A percentile compares a stretch with the other conserved stretches of the same genome.
Evolutionary conservation across 2,329 filamentous ascomycete species (phyloP).

Genomic region (Diaporthe vexans): DNA sequence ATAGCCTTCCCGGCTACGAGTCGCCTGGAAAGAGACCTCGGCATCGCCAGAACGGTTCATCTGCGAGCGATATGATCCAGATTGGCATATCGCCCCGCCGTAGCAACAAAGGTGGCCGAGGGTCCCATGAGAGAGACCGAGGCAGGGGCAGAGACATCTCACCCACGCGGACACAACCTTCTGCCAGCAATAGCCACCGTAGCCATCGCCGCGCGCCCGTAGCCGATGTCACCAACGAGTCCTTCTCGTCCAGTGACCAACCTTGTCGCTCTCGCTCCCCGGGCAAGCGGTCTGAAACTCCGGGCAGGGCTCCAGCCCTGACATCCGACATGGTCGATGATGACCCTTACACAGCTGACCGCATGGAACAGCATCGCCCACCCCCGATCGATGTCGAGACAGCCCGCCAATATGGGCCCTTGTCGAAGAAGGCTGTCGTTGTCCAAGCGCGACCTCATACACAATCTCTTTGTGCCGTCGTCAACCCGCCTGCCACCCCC

Average conservation of each 20-base stretch:
- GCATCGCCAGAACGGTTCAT: conserved; percentile 8
- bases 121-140: neutral
- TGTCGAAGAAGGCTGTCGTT: conserved; percentile 35
- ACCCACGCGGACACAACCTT: conserved; percentile 16
- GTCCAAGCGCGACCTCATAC: conserved; percentile 11
- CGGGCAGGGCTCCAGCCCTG: conserved; percentile 34
- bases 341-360: conserved; percentile 16
- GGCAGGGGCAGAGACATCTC: neutral
- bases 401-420: conserved; percentile 33
- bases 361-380: conserved; percentile 28
- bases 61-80: conserved; percentile 32
- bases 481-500: conserved; percentile 24
- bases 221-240: neutral
- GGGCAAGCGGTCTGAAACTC: conserved; percentile 42
- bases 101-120: too few relatives aligned
- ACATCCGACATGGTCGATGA: conserved; percentile 17
- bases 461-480: conserved; percentile 22
- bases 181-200: conserved; percentile 5
- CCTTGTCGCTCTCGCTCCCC: conserved; percentile 46
- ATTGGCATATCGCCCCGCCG: conserved; percentile 20
- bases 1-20: conserved; percentile 37
- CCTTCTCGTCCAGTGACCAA: conserved; percentile 22
- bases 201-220: conserved; percentile 5
- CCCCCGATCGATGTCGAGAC: conserved; percentile 29
- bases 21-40: conserved; percentile 35